Base-by-base conservation (phyloP, 345 rosid species). In the Acer yangbiense region DNA sequence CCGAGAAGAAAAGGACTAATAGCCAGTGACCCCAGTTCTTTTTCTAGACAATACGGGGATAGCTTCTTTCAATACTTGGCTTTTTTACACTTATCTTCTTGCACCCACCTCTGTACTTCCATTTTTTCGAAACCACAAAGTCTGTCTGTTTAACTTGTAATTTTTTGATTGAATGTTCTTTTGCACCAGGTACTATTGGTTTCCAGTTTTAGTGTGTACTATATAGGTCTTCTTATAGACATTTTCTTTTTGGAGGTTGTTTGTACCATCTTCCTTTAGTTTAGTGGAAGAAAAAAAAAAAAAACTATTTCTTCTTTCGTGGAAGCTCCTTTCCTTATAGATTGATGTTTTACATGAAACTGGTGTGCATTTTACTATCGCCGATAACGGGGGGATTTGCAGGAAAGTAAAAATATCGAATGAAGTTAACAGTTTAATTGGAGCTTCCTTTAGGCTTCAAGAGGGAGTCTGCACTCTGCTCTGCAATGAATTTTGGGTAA, bases 1-100 rank as follows among this genome's bases (percentile, higher is more conserved):
- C 82, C 18, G 46, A 73, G 65, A 84, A 84, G 87, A 93, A 90
- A 71, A 80, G 43, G 89, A 88, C 50, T 89, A 81, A 88, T 44
- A 46, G 13, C 10, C 67, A 61, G 54, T 11, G 39, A 5, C 39
- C 6, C 39, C 39, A 35, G 0, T 35, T 35, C 39, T 4, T 35
- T 35, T 35, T 35, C 39, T 5, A 35, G 39, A 5, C 6, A 35
- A 35, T 35, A 35, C 39, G 39, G 29, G 67, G 43, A 46, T 9
- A 13, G 71, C 43, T 44, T 48, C 39, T 20, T 13, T 17, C 21
- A 44, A 63, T 63, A 46, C 27, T 0, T 41, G 18, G 46, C 69
- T 57, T 1, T 13, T 18, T 35, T 35, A 35, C 6, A 35, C 39
- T 35, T 35, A 35, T 35, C 39, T 35, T 21, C 57, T 23, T 23